phyloP scores from a whole-genome alignment of 2,329 filamentous ascomycete species.

The Nemania bipapillata region DNA sequence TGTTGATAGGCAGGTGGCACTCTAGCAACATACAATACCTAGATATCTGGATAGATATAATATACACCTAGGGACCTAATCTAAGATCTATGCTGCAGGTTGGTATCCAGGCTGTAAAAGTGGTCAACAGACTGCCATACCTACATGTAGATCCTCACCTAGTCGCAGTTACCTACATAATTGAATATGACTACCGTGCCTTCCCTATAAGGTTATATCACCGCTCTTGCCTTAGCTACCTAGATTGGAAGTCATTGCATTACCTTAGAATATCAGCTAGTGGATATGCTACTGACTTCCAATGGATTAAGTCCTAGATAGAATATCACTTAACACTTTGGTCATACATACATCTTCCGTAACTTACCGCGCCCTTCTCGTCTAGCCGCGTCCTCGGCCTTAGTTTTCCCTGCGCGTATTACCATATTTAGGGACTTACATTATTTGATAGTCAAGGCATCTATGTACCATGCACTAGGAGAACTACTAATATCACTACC shows the following conservation, averaged over 20 bases:
- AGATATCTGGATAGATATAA: too few relatives aligned
- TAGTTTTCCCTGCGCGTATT: background rate
- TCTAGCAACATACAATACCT: too few relatives aligned
- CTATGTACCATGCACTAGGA: background rate
- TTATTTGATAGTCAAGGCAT: background rate
- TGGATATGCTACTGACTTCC: background rate
- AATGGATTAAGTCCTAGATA: too few relatives aligned
- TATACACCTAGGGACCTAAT: too few relatives aligned
- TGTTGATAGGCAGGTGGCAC: too few relatives aligned
- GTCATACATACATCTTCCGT: background rate
- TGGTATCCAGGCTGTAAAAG: too few relatives aligned
- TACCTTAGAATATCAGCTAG: background rate
- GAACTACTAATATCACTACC: background rate
- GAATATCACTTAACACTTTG: background rate
- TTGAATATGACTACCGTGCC: too few relatives aligned
- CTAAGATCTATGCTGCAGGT: too few relatives aligned
- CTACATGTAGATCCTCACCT: too few relatives aligned
- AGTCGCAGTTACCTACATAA: too few relatives aligned
- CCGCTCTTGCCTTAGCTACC: too few relatives aligned
- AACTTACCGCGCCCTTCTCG: background rate
- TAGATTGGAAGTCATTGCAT: background rate
- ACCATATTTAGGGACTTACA: slow-evolving; percentile 1
- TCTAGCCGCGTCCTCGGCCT: background rate
- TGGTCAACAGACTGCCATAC: too few relatives aligned
- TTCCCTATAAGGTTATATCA: background rate